Percentiles rank a stretch among this genome's conserved stretches.
phyloP scores from a whole-genome alignment of 2,329 filamentous ascomycete genomes.

The Fusarium sp. region DNA sequence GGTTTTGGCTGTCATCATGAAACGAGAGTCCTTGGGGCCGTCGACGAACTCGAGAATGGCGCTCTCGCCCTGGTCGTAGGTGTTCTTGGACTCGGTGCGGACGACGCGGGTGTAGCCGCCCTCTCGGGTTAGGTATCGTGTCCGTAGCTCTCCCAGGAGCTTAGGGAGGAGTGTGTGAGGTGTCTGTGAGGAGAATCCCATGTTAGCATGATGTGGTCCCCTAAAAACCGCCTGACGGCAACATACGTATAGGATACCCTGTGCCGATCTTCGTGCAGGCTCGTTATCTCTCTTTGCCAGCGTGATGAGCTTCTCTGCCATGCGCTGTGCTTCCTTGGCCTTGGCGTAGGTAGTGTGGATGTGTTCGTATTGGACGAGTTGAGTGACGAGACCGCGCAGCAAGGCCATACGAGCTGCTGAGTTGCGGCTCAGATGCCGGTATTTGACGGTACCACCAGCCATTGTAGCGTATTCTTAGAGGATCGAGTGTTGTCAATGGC shows the following conservation, averaged over 20 bases:
- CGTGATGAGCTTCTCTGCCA: conserved; percentile 95
- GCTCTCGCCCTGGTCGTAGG: conserved; percentile 84
- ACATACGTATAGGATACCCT: conserved; percentile 86
- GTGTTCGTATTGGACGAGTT: conserved; percentile 90
- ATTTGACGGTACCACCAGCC: conserved; percentile 88
- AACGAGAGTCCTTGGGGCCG: conserved; percentile 91
- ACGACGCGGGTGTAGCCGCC: conserved; percentile 97
- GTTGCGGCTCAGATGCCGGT: conserved; percentile 85
- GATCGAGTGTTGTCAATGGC: background rate
- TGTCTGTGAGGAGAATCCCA: conserved; percentile 59
- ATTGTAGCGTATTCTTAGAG: conserved; percentile 59
- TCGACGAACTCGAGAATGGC: conserved; percentile 96
- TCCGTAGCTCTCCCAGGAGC: conserved; percentile 83
- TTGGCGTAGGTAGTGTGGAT: conserved; percentile 97
- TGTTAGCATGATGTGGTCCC: conserved; percentile 20
- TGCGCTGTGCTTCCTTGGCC: conserved; percentile 93
- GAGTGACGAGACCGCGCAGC: conserved; percentile 94
- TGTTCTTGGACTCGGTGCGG: conserved; percentile 87
- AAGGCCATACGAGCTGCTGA: conserved; percentile 92
- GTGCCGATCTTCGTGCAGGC: conserved; percentile 78
- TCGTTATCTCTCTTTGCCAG: conserved; percentile 93
- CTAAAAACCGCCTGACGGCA: background rate
- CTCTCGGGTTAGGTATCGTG: conserved; percentile 80
- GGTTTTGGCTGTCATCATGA: conserved; percentile 90
- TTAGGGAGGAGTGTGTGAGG: conserved; percentile 80